These are phyloP conservation scores for Iberis amara DNA, from an alignment of 441 rosid species.

Conservation along the genomic window DNA sequence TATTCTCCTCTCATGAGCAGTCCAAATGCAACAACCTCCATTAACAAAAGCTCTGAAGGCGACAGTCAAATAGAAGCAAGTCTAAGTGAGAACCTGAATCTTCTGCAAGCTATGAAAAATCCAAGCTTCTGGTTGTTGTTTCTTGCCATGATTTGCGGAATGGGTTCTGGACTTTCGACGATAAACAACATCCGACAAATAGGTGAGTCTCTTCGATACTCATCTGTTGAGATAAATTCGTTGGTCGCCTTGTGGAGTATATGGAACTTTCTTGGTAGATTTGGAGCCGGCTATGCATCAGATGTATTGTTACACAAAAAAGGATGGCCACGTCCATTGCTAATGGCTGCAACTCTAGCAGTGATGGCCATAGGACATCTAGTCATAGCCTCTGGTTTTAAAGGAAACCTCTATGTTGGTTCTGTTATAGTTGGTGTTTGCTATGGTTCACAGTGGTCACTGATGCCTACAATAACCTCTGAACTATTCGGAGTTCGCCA, in stretches of 20 bases:
- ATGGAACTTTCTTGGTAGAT: constrained; percentile 61
- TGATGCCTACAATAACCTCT: constrained; percentile 67
- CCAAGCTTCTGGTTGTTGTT: constrained; percentile 58
- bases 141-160: constrained; percentile 66
- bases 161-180: constrained; percentile 76
- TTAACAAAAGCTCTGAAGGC: constrained; percentile 24
- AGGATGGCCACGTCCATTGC: constrained; percentile 54
- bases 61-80: constrained; percentile 18
- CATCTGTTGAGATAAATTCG: constrained; percentile 40
- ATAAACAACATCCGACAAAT: constrained; percentile 57
- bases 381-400: constrained; percentile 49
- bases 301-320: constrained; percentile 41
- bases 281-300: constrained; percentile 60
- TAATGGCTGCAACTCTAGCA: constrained; percentile 54
- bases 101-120: constrained; percentile 45
- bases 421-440: constrained; percentile 60
- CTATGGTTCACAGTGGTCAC: constrained; percentile 78
- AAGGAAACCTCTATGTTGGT: constrained; percentile 46
- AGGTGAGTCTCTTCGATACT: constrained; percentile 70
- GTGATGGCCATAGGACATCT: constrained; percentile 45
- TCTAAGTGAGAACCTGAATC: constrained; percentile 32
- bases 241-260: constrained; percentile 61
- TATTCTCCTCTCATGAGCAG: constrained; percentile 30
- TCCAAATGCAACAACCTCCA: constrained; percentile 27
- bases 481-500: constrained; percentile 61